phyloP scores from a whole-genome alignment of 352 stramenopile genomes.

The Phytophthora hybrid region DNA sequence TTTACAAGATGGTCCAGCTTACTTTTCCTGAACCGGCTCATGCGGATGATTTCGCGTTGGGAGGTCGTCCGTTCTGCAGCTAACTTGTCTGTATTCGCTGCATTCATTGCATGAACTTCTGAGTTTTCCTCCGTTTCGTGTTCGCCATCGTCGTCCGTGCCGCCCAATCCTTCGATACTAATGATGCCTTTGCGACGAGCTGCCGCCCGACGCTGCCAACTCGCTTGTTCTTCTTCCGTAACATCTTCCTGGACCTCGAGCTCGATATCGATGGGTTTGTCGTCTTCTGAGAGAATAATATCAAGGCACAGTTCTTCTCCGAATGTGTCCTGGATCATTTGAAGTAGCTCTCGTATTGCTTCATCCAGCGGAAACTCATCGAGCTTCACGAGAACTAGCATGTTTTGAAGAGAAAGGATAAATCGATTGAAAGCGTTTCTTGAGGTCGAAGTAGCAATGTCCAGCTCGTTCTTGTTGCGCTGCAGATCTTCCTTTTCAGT shows the following conservation, averaged over 20 bases:
- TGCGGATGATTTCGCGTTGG: constrained; percentile 49
- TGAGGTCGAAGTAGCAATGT: constrained; percentile 63
- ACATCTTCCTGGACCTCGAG: constrained; percentile 70
- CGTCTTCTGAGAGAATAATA: constrained; percentile 66
- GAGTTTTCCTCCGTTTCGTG: not conserved
- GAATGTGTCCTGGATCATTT: constrained; percentile 68
- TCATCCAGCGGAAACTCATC: constrained; percentile 86
- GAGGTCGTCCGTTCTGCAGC: not conserved
- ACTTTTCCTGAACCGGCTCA: constrained; percentile 74
- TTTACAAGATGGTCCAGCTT: constrained; percentile 72
- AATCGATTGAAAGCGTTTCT: constrained; percentile 63
- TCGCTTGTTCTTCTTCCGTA: constrained; percentile 42
- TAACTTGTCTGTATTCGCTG: constrained; percentile 5
- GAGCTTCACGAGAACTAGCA: constrained; percentile 75
- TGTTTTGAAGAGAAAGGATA: constrained; percentile 67
- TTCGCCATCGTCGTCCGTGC: constrained; percentile 16
- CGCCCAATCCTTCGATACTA: constrained; percentile 7
- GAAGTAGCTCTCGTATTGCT: constrained; percentile 73
- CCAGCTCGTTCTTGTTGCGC: constrained; percentile 62
- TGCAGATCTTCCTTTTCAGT: constrained; percentile 70
- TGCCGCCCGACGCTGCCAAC: constrained; percentile 29
- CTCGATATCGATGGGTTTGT: constrained; percentile 68
- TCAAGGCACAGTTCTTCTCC: constrained; percentile 57
- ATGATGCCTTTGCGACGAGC: constrained; percentile 37
- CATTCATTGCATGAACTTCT: constrained; percentile 7